Conservation (phyloP, 169 alveolate species). For the Blepharisma undulans region DNA sequence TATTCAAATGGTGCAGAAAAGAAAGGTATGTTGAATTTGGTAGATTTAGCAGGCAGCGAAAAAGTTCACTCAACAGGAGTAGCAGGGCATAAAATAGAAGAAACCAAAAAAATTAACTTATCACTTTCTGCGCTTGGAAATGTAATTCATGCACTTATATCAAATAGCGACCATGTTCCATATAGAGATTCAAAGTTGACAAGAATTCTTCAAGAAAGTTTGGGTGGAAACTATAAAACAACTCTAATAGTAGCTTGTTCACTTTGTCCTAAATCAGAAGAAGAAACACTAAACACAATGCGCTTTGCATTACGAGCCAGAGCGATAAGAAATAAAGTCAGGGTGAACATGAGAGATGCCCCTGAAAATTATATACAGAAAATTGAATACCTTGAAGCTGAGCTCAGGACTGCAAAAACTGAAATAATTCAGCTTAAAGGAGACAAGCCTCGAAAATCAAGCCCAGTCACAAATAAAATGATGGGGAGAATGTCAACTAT, state of each 20-base stretch:
- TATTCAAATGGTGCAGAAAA: background rate
- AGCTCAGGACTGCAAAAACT: background rate
- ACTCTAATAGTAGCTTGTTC: slow-evolving; percentile 59
- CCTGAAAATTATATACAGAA: slow-evolving; percentile 3
- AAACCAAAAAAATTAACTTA: slow-evolving; percentile 83
- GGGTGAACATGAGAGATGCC: slow-evolving; percentile 54
- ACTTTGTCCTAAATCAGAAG: slow-evolving; percentile 58
- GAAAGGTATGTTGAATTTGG: slow-evolving; percentile 53
- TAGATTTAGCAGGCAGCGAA: slow-evolving; percentile 82
- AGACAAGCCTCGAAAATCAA: background rate
- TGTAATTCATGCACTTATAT: slow-evolving; percentile 82
- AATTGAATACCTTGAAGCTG: background rate
- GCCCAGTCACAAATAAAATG: background rate
- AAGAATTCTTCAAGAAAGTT: slow-evolving; percentile 63
- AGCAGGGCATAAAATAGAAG: slow-evolving; percentile 86
- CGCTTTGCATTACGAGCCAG: slow-evolving; percentile 69
- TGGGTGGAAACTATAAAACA: slow-evolving; percentile 77
- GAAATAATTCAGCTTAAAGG: background rate
- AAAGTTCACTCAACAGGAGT: slow-evolving; percentile 75
- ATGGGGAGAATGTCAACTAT: background rate
- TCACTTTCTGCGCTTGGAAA: slow-evolving; percentile 85
- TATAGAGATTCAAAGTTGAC: slow-evolving; percentile 76
- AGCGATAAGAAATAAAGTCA: slow-evolving; percentile 64
- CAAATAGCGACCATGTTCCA: slow-evolving; percentile 73
- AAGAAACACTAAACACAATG: slow-evolving; percentile 62